Conservation (phyloP, 805 yeast species). For the Wickerhamomyces hampshirensis region DNA sequence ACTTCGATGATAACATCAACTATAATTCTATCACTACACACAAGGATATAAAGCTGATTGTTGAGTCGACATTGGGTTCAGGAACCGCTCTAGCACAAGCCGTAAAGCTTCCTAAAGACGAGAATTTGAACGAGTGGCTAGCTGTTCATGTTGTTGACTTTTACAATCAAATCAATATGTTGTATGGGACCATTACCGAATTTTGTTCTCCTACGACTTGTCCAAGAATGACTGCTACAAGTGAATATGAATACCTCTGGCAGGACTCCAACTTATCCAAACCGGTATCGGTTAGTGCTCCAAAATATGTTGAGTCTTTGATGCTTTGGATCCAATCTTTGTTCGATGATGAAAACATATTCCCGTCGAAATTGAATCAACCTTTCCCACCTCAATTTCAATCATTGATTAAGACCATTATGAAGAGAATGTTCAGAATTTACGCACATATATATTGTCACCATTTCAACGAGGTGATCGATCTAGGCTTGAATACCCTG, state of each 20-base stretch:
- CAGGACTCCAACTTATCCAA: conserved; percentile 67
- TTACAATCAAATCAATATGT: conserved; percentile 93
- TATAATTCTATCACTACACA: conserved; percentile 47
- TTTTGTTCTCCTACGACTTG: conserved; percentile 94
- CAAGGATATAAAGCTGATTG: conserved; percentile 77
- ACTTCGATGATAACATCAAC: conserved; percentile 1
- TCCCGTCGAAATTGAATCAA: conserved; percentile 88
- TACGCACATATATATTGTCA: conserved; percentile 98
- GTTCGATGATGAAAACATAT: conserved; percentile 83
- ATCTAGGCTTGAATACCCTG: conserved; percentile 87
- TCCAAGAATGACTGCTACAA: conserved; percentile 97
- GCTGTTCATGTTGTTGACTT: conserved; percentile 98
- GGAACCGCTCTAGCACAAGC: conserved; percentile 90
- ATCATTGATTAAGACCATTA: conserved; percentile 73
- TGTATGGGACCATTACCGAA: conserved; percentile 92
- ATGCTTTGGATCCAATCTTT: conserved; percentile 95
- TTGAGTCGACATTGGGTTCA: conserved; percentile 92
- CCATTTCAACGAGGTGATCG: conserved; percentile 93
- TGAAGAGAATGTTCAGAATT: conserved; percentile 87
- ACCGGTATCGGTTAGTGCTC: conserved; percentile 89
- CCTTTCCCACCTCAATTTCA: conserved; percentile 86
- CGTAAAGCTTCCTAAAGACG: conserved; percentile 89
- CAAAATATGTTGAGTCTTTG: conserved; percentile 87
- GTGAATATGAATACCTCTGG: conserved; percentile 96
- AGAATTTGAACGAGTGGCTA: conserved; percentile 88